Evolutionary conservation across 768 basidiomycete species (phyloP).

Genomic region (Auriscalpium microsporum): DNA sequence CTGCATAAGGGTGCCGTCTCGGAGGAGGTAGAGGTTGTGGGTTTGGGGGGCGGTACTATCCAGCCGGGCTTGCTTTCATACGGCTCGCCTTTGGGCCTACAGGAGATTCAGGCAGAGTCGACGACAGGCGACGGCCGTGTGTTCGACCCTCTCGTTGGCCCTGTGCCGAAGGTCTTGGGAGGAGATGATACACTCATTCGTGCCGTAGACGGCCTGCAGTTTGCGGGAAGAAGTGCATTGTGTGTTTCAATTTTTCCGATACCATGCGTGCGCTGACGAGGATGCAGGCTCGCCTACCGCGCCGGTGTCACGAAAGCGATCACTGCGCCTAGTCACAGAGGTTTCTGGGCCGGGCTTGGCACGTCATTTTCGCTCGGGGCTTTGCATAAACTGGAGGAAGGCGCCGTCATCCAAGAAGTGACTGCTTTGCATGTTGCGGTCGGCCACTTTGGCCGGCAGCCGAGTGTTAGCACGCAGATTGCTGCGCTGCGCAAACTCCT

Average conservation of each 20-base stretch:
- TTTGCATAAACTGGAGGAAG: conserved; percentile 44
- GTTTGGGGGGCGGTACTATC: conserved; percentile 60
- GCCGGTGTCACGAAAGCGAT: conserved; percentile 67
- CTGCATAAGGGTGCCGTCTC: conserved; percentile 18
- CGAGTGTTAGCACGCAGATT: conserved; percentile 63
- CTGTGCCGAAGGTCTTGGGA: conserved; percentile 27
- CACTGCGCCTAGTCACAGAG: conserved; percentile 43
- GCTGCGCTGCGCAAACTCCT: conserved; percentile 49
- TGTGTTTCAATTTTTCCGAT: conserved; percentile 20
- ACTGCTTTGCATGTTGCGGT: conserved; percentile 63
- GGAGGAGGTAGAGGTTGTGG: conserved; percentile 26
- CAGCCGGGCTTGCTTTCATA: conserved; percentile 55
- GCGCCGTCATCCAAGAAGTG: conserved; percentile 58
- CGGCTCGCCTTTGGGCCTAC: conserved; percentile 57
- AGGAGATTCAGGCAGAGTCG: conserved; percentile 57
- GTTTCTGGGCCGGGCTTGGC: conserved; percentile 57
- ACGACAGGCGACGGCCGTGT: conserved; percentile 48
- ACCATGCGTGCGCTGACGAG: conserved; percentile 2
- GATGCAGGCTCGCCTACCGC: conserved; percentile 58
- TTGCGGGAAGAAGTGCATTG: conserved; percentile 51
- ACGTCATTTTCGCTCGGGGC: conserved; percentile 54
- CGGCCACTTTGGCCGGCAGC: conserved; percentile 30
- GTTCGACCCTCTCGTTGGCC: conserved; percentile 34
- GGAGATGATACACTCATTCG: conserved; percentile 35
- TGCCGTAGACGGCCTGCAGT: conserved; percentile 69